Evolutionary conservation across 805 yeast genomes (phyloP), one percentile per base, ranked within the genome.

Genomic region (Ogataea methylovora): DNA sequence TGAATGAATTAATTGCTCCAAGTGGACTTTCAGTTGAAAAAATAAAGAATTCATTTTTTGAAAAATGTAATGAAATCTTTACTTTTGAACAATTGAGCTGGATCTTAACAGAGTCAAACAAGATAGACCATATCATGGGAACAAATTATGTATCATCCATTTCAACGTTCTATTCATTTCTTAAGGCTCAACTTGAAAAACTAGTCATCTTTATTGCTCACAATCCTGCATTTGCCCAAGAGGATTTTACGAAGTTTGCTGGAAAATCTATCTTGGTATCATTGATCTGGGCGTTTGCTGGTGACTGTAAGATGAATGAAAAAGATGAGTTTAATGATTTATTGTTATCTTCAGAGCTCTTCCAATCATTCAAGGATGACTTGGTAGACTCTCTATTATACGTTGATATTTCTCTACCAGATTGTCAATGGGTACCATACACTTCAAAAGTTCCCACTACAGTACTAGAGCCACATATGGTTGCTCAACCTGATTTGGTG

Each of bases 201-300:
- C 36, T 66, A 11, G 19, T 56, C 5, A 27, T 37, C 4, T 46
- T 35, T 17, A 39, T 47, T 8, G 27, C 35, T 3, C 46, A 44
- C 8, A 52, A 53, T 29, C 38, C 45, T 5, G 51, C 45, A 9
- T 40, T 52, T 10, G 34, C 46, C 0, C 38, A 43, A 2, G 60
- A 51, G 3, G 64, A 63, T 27, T 29, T 53, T 12, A 30, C 46
- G 0, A 30, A 27, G 0, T 71, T 49, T 44, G 51, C 60, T 10
- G 39, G 34, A 2, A 68, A 65, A 38, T 47, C 63, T 0, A 37
- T 61, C 2, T 33, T 66, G 9, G 42, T 67, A 9, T 51, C 78
- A 0, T 27, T 74, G 12, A 51, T 69, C 0, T 83, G 92, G 92
- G 62, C 85, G 0, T 71, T 76, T 46, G 63, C 75, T 0, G 90